Evolutionary conservation across 805 yeast species (phyloP).

Genomic region (Yamadazyma endophytica): DNA sequence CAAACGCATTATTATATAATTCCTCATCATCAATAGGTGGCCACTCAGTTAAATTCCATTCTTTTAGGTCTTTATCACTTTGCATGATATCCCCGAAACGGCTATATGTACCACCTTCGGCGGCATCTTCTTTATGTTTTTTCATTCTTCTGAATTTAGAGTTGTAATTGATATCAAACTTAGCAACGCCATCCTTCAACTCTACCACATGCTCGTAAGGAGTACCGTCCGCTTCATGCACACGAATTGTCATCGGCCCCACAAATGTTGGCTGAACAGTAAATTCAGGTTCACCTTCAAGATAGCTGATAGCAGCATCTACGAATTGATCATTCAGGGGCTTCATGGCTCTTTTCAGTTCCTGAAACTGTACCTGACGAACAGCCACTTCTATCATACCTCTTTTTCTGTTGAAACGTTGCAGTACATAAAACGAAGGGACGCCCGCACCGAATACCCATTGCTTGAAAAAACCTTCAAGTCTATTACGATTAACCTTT

Average conservation of each 20-base stretch:
- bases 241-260: conserved; percentile 95
- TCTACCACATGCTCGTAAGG: conserved; percentile 98
- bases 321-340: conserved; percentile 41
- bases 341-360: conserved; percentile 32
- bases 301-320: conserved; percentile 38
- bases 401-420: conserved; percentile 87
- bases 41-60: conserved; percentile 76
- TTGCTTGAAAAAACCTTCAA: conserved; percentile 82
- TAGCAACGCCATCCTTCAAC: conserved; percentile 77
- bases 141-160: conserved; percentile 85
- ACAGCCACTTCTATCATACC: conserved; percentile 94
- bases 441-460: conserved; percentile 91
- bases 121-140: conserved; percentile 46
- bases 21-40: conserved; percentile 63
- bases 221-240: conserved; percentile 97
- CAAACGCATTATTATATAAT: conserved; percentile 81
- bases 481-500: conserved; percentile 80
- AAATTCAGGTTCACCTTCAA: conserved; percentile 38
- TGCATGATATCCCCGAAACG: conserved; percentile 74
- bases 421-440: conserved; percentile 85
- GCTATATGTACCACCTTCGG: conserved; percentile 36
- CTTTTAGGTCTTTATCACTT: conserved; percentile 51
- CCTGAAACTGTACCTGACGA: conserved; percentile 78
- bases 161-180: conserved; percentile 90
- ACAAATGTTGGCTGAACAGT: conserved; percentile 57